Base-by-base conservation (phyloP, 1,284 basidiomycete species). In the Austroboletus rostrupii region DNA sequence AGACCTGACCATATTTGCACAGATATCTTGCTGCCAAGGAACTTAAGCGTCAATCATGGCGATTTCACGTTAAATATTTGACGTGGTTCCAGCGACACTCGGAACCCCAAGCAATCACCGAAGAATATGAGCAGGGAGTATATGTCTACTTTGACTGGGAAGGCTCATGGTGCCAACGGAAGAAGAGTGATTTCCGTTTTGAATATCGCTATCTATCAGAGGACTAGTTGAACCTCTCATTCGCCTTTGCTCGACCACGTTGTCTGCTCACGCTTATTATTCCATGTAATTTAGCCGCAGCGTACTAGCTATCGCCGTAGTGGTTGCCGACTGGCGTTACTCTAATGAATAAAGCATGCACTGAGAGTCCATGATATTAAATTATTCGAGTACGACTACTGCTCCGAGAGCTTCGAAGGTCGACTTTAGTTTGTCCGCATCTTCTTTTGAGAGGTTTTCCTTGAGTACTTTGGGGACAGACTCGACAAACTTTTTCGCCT, bases 401-500 rank as follows among this genome's bases (percentile, higher is more conserved):
- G 90, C 97, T 41, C 97, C 97, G 43, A 97, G 82, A 53, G 75
- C 86, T 72, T 92, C 86, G 71, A 99, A 90, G 26, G 85, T 84
- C 70, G 88, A 87, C 75, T 96, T 84, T 65, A 99, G 75, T 75
- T 98, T 98, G 72, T 98, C 96, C 12, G 95, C 95, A 45, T 99
- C 97, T 63, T 99, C 97, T 75, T 99, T 99, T 32, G 91, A 82
- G 53, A 97, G 68, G 67, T 93, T 93, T 74, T 99, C 97, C 77
- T 99, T 99, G 64, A 99, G 76, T 5, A 88, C 75, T 73, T 98
- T 90, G 31, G 97, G 97, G 59, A 93, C 75, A 23, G 91, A 93
- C 73, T 99, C 97, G 53, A 99, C 97, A 64, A 99, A 97, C 75
- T 97, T 99, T 83, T 99, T 99, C 33, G 97, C 97, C 94, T 97